Base-by-base conservation (phyloP, 495 filamentous ascomycete genomes). In the Podospora fimiseda region DNA sequence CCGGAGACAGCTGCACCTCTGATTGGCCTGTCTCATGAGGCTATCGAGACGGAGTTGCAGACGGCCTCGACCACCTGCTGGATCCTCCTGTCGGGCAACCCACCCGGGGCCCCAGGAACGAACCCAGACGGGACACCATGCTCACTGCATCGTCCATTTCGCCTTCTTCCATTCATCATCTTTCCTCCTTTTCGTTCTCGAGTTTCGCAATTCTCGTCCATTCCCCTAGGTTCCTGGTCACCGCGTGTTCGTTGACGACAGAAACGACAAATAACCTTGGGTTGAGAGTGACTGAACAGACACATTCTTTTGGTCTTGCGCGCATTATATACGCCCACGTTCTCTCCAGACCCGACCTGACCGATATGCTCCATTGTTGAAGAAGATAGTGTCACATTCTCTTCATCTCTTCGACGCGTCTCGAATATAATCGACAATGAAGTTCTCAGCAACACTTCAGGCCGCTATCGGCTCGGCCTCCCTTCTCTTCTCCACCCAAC, bases 391-490 rank as follows among this genome's bases (percentile, higher is more conserved):
- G 3, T 27, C 50, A 43, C 38, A 24, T 9, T 43, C 41, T n/a
- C n/a, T n/a, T n/a, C n/a, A n/a, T 33, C 11, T 33, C 27, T 33
- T 33, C 6, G 27, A 33, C 27, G 11, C 27, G 27, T 33, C 27
- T 11, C 5, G 27, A 33, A 47, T 55, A 47, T n/a, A 24, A 43
- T 19, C 41, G 8, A 53, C 48, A 3, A 80, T 80, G 77, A 79
- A 70, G 66, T 54, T 75, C 66, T 63, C 70, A 37, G 73, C 73
- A 24, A 74, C 73, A 52, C 62, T 75, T 54, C 69, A 74, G 54
- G 67, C 72, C 62, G 71, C 70, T 56, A 45, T 80, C 50, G 74
- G 71, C 63, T 71, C 74, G 60, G 74, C 72, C 48, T 55, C 70
- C n/a, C 40, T 78, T 18, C 57, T 79, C 24, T 60, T 76, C 49